Evolutionary conservation across 192 early-diverging fungal species (phyloP).

Genomic region (Backusella parvicylindrica): DNA sequence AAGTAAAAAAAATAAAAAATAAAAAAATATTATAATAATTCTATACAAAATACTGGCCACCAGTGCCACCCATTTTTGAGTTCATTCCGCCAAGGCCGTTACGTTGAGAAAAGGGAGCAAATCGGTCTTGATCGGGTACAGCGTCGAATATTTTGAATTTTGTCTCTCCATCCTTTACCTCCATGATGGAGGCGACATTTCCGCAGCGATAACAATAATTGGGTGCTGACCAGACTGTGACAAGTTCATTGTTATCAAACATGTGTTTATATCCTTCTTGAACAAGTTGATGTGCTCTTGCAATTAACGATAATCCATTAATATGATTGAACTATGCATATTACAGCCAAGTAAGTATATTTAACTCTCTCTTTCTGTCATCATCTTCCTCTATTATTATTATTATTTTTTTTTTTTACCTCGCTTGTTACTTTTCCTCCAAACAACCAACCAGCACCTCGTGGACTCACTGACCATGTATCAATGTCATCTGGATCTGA

Average conservation of each 20-base stretch:
- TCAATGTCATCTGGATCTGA: constrained; percentile 96
- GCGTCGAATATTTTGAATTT: constrained; percentile 97
- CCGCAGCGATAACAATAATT: constrained; percentile 99
- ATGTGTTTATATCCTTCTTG: constrained; percentile 98
- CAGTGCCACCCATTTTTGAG: constrained; percentile 23
- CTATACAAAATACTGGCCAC: constrained; percentile 42
- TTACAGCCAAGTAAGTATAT: background rate
- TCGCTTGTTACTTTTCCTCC: constrained; percentile 92
- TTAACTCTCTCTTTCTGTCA: background rate
- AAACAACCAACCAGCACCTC: constrained; percentile 97
- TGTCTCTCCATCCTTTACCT: constrained; percentile 75
- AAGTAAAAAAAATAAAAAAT: background rate
- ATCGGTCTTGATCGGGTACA: constrained; percentile 88
- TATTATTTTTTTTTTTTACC: constrained; percentile 36
- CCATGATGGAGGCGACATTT: constrained; percentile 93
- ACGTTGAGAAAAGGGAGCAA: constrained; percentile 18
- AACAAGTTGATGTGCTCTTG: constrained; percentile 95
- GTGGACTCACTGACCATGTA: constrained; percentile 84
- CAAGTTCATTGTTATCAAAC: constrained; percentile 90
- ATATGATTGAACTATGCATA: constrained; percentile 84
- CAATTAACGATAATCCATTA: constrained; percentile 86
- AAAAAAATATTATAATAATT: background rate
- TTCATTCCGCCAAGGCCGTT: constrained; percentile 33
- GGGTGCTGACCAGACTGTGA: constrained; percentile 95
- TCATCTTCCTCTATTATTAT: background rate